Percentiles rank a stretch among this genome's conserved stretches.
phyloP scores from a whole-genome alignment of 306 rosid species.

The Quercus bicolor region DNA sequence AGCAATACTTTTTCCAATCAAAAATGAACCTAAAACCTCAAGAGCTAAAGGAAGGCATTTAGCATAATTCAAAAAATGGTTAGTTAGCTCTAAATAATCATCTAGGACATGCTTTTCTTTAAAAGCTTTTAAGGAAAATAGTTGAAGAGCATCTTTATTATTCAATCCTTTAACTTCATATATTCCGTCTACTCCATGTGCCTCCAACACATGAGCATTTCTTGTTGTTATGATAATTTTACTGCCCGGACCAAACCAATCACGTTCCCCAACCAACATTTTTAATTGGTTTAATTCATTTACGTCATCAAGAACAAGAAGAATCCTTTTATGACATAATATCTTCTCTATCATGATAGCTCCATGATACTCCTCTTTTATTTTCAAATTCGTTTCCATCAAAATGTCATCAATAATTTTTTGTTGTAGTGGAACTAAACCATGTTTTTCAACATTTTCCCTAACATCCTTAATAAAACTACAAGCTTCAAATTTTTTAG shows the following conservation, averaged over 20 bases:
- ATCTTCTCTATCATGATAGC: fast-evolving
- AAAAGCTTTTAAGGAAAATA: fast-evolving
- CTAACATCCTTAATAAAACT: too few relatives aligned
- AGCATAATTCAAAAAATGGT: fast-evolving
- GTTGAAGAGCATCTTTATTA: fast-evolving
- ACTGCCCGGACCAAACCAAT: neutral
- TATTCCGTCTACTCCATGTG: fast-evolving
- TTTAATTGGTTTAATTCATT: fast-evolving
- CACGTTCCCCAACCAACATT: fast-evolving
- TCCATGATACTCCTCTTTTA: fast-evolving
- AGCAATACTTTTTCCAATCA: neutral
- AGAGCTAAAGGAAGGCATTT: fast-evolving
- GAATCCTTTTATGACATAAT: fast-evolving
- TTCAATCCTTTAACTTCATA: neutral
- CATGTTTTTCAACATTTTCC: too few relatives aligned
- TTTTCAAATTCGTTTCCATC: fast-evolving
- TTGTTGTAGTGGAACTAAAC: too few relatives aligned
- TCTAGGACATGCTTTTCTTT: fast-evolving
- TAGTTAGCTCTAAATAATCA: fast-evolving
- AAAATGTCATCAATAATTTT: fast-evolving
- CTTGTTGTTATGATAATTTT: too few relatives aligned
- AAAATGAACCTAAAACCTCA: neutral
- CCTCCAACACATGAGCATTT: fast-evolving
- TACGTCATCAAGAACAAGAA: too few relatives aligned
- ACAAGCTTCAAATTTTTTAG: too few relatives aligned